A percentile compares a stretch with the other conserved stretches of the same genome.
Conservation (phyloP, 257 asterid species). For the Ophiorrhiza pumila region DNA sequence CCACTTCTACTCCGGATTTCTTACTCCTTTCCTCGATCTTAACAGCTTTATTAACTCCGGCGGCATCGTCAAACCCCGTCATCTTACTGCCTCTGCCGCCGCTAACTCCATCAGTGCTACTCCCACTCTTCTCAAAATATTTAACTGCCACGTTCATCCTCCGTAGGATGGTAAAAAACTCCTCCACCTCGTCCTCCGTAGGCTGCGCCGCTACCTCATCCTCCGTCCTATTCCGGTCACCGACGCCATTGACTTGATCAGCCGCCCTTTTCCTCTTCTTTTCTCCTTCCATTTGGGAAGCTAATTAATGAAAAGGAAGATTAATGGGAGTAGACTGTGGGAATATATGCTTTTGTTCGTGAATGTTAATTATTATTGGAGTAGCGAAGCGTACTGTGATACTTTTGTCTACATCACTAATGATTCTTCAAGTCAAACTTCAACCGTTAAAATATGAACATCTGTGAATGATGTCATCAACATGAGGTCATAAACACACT, state of each 20-base stretch:
- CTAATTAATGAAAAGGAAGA: too few species aligned
- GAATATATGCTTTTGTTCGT: slow-evolving; percentile 9
- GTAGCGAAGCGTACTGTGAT: too few species aligned
- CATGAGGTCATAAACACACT: slow-evolving; percentile 3
- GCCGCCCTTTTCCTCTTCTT: slow-evolving; percentile 31
- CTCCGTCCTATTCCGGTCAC: slow-evolving; percentile 6
- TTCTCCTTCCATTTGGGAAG: slow-evolving; percentile 41
- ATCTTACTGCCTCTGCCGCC: slow-evolving; percentile 10
- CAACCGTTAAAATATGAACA: slow-evolving; percentile 7
- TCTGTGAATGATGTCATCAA: background rate
- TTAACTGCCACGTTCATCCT: slow-evolving; percentile 39
- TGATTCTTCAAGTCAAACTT: background rate
- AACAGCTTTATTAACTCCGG: too few species aligned
- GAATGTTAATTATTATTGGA: too few species aligned
- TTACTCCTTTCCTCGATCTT: slow-evolving; percentile 1
- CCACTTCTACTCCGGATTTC: background rate
- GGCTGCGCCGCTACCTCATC: slow-evolving; percentile 28
- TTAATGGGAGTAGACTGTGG: too few species aligned
- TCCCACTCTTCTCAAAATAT: slow-evolving; percentile 27
- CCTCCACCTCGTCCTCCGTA: slow-evolving; percentile 45
- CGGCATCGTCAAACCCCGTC: too few species aligned
- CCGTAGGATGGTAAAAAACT: slow-evolving; percentile 40
- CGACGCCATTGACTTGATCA: slow-evolving; percentile 5
- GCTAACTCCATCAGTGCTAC: background rate
- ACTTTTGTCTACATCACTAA: background rate